Base-by-base conservation (phyloP, 83 land plant genomes). In the Thuja plicata region DNA sequence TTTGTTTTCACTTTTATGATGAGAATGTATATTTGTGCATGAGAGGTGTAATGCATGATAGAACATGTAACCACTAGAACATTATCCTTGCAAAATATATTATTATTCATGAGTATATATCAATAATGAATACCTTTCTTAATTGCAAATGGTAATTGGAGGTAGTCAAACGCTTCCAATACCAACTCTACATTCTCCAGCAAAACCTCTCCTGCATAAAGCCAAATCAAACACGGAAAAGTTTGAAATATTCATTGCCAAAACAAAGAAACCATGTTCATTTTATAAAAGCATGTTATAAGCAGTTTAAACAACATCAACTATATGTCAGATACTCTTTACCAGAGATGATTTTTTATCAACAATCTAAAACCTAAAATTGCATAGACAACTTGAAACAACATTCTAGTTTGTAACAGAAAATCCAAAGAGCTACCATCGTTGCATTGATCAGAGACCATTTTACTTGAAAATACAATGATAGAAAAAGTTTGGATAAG, bases 121-220 rank as follows among this genome's bases (percentile, higher is more conserved):
- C 73, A 66, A 66, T 66, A 66, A 27, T 66, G 73, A 66, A 38
- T 93, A 95, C 99, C 99, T 92, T 94, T 91, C 86, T 93, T 98
- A 7, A 98, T 91, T 37, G 95, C 93, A 89, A 98, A 96, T 43
- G 99, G 99, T 76, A 98, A 88, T 88, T 95, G 99, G 38, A 98
- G 92, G 88, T 96, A 97, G 86, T 98, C 99, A 91, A 98, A 98
- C 11, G 99, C 99, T 91, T 98, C 99, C 46, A 95, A 93, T 87
- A 92, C 95, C 48, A 98, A 90, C 83, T 98, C 98, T 38, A 96
- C 96, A 81, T 97, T 94, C 89, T 97, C 98, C 93, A 98, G 86
- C 50, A 94, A 77, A 17, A 95, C 95, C 88, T 93, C 97, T 80
- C 96, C 99, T 98, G 95, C 92, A 91, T 35, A 88, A 89, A 30